Conservation (phyloP, 2,329 filamentous ascomycete species). For the Seiridium unicorne region DNA sequence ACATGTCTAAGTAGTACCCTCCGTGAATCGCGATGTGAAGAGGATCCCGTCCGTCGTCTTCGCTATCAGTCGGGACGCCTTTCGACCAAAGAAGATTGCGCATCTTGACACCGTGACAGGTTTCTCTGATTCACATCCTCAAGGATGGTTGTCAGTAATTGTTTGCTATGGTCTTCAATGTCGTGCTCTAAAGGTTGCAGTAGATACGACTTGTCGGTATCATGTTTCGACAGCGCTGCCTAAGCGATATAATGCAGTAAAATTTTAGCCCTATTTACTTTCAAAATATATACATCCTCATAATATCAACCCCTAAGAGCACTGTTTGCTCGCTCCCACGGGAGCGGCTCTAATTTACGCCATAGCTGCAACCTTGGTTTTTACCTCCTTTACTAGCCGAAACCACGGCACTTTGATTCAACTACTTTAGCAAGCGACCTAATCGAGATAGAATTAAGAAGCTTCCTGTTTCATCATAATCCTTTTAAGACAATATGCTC, state of each 20-base stretch:
- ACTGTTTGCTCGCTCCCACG: neutral
- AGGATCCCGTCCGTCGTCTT: neutral
- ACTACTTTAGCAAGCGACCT: too few relatives aligned
- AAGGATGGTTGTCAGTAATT: neutral
- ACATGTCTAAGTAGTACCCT: neutral
- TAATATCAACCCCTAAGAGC: neutral
- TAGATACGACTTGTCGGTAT: neutral
- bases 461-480: too few relatives aligned
- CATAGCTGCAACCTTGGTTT: too few relatives aligned
- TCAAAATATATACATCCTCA: neutral
- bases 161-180: neutral
- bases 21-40: neutral
- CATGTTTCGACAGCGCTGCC: neutral
- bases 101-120: neutral
- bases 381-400: too few relatives aligned
- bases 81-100: neutral
- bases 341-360: too few relatives aligned
- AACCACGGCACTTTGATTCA: too few relatives aligned
- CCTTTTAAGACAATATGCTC: too few relatives aligned
- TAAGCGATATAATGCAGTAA: neutral
- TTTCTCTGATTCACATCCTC: neutral
- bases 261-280: neutral
- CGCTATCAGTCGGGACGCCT: neutral
- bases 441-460: too few relatives aligned
- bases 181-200: neutral